Conservation (phyloP, 2,329 filamentous ascomycete species). For the Hymenoscyphus repandus region DNA sequence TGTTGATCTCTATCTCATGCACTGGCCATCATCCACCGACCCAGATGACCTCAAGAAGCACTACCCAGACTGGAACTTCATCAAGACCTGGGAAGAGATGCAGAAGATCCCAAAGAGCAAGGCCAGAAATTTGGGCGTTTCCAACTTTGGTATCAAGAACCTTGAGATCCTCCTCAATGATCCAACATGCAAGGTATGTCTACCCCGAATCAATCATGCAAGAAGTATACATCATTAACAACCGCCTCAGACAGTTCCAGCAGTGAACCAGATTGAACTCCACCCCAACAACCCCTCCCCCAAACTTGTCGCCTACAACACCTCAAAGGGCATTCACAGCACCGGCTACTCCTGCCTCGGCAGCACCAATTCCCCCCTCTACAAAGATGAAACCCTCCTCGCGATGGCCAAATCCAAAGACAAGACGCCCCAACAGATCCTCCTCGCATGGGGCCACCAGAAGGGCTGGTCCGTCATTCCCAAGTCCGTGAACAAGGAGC, state of each 20-base stretch:
- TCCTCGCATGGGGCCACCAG: constrained; percentile 75
- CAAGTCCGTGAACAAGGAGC: constrained; percentile 69
- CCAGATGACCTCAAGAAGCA: constrained; percentile 56
- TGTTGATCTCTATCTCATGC: constrained; percentile 66
- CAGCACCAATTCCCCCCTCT: constrained; percentile 63
- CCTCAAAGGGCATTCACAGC: constrained; percentile 66
- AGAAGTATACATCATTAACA: not conserved
- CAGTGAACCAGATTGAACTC: constrained; percentile 79
- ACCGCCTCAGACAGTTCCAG: constrained; percentile 53
- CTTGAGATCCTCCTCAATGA: constrained; percentile 71
- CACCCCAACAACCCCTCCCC: constrained; percentile 79
- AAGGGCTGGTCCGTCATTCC: constrained; percentile 81
- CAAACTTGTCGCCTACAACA: constrained; percentile 69
- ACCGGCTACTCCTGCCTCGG: constrained; percentile 73
- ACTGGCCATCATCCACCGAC: constrained; percentile 64
- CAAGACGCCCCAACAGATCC: constrained; percentile 68
- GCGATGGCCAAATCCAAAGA: constrained; percentile 60
- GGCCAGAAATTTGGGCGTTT: constrained; percentile 76
- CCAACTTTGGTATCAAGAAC: constrained; percentile 79
- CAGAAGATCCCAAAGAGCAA: constrained; percentile 66
- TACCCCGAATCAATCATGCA: not conserved
- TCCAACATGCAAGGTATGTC: constrained; percentile 51
- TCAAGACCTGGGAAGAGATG: constrained; percentile 72
- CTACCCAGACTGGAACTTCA: constrained; percentile 73
- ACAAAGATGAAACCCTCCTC: constrained; percentile 59